Percentiles rank a stretch among this genome's conserved stretches.
Conservation (phyloP, 2,329 filamentous ascomycete genomes). For the Lasiodiplodia citricola region DNA sequence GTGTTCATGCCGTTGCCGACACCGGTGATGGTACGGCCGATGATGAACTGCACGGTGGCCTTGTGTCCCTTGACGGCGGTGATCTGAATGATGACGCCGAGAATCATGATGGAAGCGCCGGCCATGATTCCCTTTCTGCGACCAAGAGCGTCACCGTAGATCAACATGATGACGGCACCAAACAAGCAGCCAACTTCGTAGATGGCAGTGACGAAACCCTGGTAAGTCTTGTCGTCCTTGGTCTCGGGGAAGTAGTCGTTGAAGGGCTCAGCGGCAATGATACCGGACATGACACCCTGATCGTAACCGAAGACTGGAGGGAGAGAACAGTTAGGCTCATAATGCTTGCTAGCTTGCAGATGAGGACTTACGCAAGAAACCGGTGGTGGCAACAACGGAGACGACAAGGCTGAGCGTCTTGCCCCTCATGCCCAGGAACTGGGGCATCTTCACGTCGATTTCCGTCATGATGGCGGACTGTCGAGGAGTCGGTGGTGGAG, state of each 20-base stretch:
- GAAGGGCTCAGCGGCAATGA: slow-evolving; percentile 43
- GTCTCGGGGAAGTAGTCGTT: slow-evolving; percentile 47
- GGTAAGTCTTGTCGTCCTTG: slow-evolving; percentile 51
- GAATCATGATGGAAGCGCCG: slow-evolving; percentile 49
- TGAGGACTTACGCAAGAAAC: slow-evolving; percentile 54
- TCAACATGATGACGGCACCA: slow-evolving; percentile 47
- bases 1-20: slow-evolving; percentile 63
- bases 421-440: slow-evolving; percentile 65
- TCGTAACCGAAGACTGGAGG: slow-evolving; percentile 60
- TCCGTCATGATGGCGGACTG: slow-evolving; percentile 35
- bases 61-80: slow-evolving; percentile 39
- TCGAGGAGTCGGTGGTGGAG: slow-evolving; percentile 1
- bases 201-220: slow-evolving; percentile 58
- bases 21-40: slow-evolving; percentile 59
- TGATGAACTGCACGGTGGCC: slow-evolving; percentile 56
- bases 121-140: slow-evolving; percentile 51
- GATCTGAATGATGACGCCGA: slow-evolving; percentile 50
- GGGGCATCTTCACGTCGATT: slow-evolving; percentile 37
- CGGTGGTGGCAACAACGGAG: slow-evolving; percentile 68
- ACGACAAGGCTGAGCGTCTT: slow-evolving; percentile 61
- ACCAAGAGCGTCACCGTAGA: slow-evolving; percentile 49
- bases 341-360: not conserved
- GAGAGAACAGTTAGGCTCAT: not conserved
- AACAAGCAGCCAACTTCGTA: slow-evolving; percentile 57
- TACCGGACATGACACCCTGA: slow-evolving; percentile 48